phyloP scores from a whole-genome alignment of 1,139 yeast species.

The Meyerozyma sp. region DNA sequence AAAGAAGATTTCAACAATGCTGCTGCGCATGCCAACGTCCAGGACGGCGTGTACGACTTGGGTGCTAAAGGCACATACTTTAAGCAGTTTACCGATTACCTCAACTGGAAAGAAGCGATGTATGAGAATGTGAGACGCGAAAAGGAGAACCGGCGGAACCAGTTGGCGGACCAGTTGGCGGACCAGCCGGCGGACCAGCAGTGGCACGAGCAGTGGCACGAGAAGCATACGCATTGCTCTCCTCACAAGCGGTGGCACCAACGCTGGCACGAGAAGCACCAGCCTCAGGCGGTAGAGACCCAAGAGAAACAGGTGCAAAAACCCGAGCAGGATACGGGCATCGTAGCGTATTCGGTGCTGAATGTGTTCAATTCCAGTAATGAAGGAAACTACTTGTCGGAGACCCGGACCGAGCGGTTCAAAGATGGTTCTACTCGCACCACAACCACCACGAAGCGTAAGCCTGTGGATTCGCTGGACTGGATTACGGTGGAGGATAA shows the following conservation, averaged over 20 bases:
- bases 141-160: conserved; percentile 13
- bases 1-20: conserved; percentile 44
- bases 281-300: not conserved
- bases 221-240: too few species aligned
- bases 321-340: too few species aligned
- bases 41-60: conserved; percentile 26
- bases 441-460: conserved; percentile 32
- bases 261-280: too few species aligned
- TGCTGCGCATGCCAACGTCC: conserved; percentile 8
- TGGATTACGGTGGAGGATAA: conserved; percentile 27
- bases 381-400: conserved; percentile 24
- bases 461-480: conserved; percentile 27
- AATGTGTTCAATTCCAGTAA: not conserved
- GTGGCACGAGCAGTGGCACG: too few species aligned
- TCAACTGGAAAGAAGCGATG: conserved; percentile 65
- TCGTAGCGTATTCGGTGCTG: not conserved
- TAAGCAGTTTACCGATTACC: conserved; percentile 55
- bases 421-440: conserved; percentile 59
- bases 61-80: conserved; percentile 44
- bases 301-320: not conserved
- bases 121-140: conserved; percentile 32
- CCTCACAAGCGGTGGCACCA: too few species aligned
- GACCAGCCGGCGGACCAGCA: too few species aligned
- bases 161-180: not conserved
- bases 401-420: conserved; percentile 48